Conservation (phyloP, 1,139 yeast genomes). For the Yamadazyma epiphylla region DNA sequence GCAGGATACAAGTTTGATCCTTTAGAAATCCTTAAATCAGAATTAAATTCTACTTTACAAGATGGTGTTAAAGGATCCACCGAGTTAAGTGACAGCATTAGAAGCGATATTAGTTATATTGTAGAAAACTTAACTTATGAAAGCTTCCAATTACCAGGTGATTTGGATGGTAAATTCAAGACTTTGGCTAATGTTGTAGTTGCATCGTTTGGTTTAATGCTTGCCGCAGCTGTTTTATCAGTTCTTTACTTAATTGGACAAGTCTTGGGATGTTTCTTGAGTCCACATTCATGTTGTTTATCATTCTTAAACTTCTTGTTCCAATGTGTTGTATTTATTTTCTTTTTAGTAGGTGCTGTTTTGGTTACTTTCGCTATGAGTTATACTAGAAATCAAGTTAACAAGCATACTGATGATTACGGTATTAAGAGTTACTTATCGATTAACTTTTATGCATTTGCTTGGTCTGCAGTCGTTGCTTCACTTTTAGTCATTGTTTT, state of each 20-base stretch:
- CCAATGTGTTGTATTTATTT: slow-evolving; percentile 27
- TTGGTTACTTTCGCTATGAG: slow-evolving; percentile 32
- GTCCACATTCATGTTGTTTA: slow-evolving; percentile 37
- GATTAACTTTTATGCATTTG: slow-evolving; percentile 39
- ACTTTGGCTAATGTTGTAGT: slow-evolving; percentile 23
- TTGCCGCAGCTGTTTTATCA: slow-evolving; percentile 25
- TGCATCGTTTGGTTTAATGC: slow-evolving; percentile 26
- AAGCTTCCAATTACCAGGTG: slow-evolving; percentile 36
- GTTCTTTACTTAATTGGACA: slow-evolving; percentile 29
- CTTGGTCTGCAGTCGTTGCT: slow-evolving; percentile 40
- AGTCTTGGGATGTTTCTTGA: slow-evolving; percentile 28
- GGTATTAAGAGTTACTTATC: slow-evolving; percentile 39
- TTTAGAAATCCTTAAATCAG: slow-evolving; percentile 39
- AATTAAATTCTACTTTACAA: slow-evolving; percentile 30
- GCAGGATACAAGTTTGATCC: slow-evolving; percentile 54
- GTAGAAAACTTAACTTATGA: slow-evolving; percentile 27
- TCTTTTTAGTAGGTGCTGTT: slow-evolving; percentile 31
- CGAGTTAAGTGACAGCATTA: slow-evolving; percentile 18
- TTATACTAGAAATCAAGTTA: slow-evolving; percentile 28
- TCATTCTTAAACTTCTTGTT: slow-evolving; percentile 39
- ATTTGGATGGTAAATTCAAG: slow-evolving; percentile 28
- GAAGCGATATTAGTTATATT: slow-evolving; percentile 24
- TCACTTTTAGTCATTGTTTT: slow-evolving; percentile 30
- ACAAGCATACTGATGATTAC: slow-evolving; percentile 23
- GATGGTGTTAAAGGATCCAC: slow-evolving; percentile 21